phyloP scores from a whole-genome alignment of 2,329 filamentous ascomycete genomes.

The Aspergillus arachidicola region DNA sequence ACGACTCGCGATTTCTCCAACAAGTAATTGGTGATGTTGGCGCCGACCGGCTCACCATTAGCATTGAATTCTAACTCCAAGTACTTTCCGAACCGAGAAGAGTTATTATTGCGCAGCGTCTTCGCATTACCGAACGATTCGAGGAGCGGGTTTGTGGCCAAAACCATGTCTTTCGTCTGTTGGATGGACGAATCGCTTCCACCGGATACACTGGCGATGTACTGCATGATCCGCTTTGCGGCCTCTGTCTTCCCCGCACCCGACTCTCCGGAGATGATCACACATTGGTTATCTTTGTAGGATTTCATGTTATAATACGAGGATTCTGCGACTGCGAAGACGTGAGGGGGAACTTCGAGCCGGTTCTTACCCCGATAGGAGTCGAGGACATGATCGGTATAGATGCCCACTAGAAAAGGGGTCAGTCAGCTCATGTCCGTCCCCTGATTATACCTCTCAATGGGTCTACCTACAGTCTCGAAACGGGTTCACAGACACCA shows the following conservation, averaged over 20 bases:
- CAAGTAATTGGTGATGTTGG: slow-evolving; percentile 97
- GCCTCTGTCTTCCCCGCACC: slow-evolving; percentile 98
- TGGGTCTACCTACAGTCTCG: slow-evolving; percentile 67
- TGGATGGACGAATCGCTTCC: slow-evolving; percentile 84
- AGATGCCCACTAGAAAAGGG: slow-evolving; percentile 75
- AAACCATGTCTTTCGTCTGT: slow-evolving; percentile 98
- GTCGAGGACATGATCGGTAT: slow-evolving; percentile 89
- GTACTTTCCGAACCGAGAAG: slow-evolving; percentile 97
- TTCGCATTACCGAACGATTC: slow-evolving; percentile 99
- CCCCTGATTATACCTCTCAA: neutral
- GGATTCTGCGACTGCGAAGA: slow-evolving; percentile 95
- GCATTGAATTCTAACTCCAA: slow-evolving; percentile 94
- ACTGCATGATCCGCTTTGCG: slow-evolving; percentile 98
- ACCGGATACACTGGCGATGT: slow-evolving; percentile 95
- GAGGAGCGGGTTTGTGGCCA: slow-evolving; percentile 94
- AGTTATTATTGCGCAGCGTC: slow-evolving; percentile 97
- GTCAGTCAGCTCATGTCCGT: slow-evolving; percentile 1
- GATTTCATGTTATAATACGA: slow-evolving; percentile 99
- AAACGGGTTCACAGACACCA: slow-evolving; percentile 99
- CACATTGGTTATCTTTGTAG: slow-evolving; percentile 98
- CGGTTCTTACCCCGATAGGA: slow-evolving; percentile 97
- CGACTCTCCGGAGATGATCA: slow-evolving; percentile 98
- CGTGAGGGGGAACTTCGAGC: slow-evolving; percentile 88
- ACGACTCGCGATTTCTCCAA: slow-evolving; percentile 95
- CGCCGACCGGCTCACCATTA: slow-evolving; percentile 88